Conservation (phyloP, 306 rosid genomes). For the Herpetospermum pedunculosum region DNA sequence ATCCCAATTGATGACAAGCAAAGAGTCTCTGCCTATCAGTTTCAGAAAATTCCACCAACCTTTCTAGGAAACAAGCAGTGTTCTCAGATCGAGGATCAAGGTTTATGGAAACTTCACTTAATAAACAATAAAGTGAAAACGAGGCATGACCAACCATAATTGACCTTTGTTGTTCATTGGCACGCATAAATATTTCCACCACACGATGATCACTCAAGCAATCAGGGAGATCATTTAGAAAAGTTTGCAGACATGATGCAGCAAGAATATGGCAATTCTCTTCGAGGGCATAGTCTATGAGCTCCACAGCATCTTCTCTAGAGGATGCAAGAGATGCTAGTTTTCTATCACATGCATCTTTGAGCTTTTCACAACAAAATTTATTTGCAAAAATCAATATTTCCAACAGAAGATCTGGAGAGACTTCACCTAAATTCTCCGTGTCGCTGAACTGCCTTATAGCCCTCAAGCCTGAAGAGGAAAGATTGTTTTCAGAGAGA, state of each 20-base stretch:
- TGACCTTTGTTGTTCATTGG: slow-evolving; percentile 43
- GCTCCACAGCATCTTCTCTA: slow-evolving; percentile 71
- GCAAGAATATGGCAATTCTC: slow-evolving; percentile 61
- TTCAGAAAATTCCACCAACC: slow-evolving; percentile 54
- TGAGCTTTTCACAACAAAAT: slow-evolving; percentile 71
- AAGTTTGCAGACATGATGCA: slow-evolving; percentile 67
- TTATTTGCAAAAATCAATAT: slow-evolving; percentile 64
- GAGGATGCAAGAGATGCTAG: slow-evolving; percentile 58
- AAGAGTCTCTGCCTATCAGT: slow-evolving; percentile 55
- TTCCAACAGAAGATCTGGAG: slow-evolving; percentile 68
- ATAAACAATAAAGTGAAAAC: slow-evolving; percentile 66
- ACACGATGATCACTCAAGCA: slow-evolving; percentile 55
- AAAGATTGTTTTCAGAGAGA: slow-evolving; percentile 64
- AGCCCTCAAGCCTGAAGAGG: slow-evolving; percentile 62
- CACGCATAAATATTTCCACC: slow-evolving; percentile 47
- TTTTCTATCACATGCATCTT: slow-evolving; percentile 68
- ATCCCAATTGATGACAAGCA: slow-evolving; percentile 67
- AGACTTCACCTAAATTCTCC: slow-evolving; percentile 38
- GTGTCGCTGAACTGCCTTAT: slow-evolving; percentile 54
- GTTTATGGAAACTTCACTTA: slow-evolving; percentile 69
- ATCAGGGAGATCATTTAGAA: slow-evolving; percentile 60
- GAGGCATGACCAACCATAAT: slow-evolving; percentile 66
- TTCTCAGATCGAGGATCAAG: slow-evolving; percentile 57
- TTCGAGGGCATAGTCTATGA: slow-evolving; percentile 68
- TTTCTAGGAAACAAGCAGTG: slow-evolving; percentile 56